Evolutionary conservation across 768 basidiomycete species (phyloP), one percentile per base, ranked within the genome.

Genomic region (Pleurotus pulmonarius): DNA sequence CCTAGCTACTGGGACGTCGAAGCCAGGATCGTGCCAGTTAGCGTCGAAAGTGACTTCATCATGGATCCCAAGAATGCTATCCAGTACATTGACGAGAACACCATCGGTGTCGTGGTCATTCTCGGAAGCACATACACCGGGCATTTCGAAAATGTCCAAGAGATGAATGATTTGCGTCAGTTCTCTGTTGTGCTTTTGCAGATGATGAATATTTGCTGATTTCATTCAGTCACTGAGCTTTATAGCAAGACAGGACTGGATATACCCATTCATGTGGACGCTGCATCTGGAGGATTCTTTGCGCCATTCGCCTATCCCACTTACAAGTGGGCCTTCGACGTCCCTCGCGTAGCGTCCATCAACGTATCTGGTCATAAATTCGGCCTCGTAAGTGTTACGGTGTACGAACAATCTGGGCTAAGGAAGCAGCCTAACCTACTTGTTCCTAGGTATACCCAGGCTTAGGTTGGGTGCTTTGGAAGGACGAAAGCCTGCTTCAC

Each of bases 221-320:
- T 46, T 34, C 24, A 25, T 24, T 3, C 51, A 81, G 76, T 86
- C 57, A 83, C 84, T 62, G 75, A 81, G 54, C 73, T 83, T 58
- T 72, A 86, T 60, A 64, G 68, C 46, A 72, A 78, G 58, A 85
- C 81, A 2, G 86, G 86, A 1, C 72, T 78, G 48, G 70, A 80
- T 60, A 73, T 88, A 58, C 83, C 83, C 5, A 86, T 88, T 55
- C 86, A 88, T 61, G 86, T 87, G 18, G 85, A 87, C 60, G 85
- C 75, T 5, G 85, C 85, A 6, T 81, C 79, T 4, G 82, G 83
- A 12, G 87, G 77, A 0, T 84, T 89, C 64, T 73, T 86, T 47
- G 84, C 84, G 9, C 86, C 83, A 2, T 87, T 85, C 65, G 83
- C 76, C 3, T 81, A 81, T 65, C 84, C 83, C 0, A 63, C 73